A percentile compares a stretch with the other conserved stretches of the same genome.
Conservation (phyloP, 1,284 basidiomycete genomes). For the Polyporus tsugae region DNA sequence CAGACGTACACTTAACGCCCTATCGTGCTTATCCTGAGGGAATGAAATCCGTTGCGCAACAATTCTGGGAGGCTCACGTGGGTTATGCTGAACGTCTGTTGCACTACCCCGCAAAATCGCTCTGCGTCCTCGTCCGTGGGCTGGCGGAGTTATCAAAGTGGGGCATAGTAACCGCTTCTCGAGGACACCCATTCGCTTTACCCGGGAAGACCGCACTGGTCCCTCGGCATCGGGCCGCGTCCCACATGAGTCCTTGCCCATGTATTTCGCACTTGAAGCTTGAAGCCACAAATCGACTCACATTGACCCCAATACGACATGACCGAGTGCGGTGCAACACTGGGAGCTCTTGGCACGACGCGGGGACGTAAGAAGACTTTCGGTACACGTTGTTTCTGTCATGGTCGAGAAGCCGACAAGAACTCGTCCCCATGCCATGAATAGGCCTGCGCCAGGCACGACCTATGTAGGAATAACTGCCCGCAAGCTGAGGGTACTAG, state of each 20-base stretch:
- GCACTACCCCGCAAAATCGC: conserved; percentile 8
- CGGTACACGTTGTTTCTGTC: no score
- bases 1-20: background rate
- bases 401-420: no score
- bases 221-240: background rate
- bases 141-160: conserved; percentile 11
- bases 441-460: no score
- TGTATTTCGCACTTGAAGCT: background rate
- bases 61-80: no score
- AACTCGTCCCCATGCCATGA: no score
- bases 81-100: background rate
- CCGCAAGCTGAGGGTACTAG: no score
- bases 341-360: no score
- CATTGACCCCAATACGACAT: background rate
- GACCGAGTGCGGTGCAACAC: no score
- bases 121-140: background rate
- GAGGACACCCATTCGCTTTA: background rate
- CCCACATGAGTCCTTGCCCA: background rate
- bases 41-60: background rate
- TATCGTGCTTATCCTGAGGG: background rate
- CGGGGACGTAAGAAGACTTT: no score
- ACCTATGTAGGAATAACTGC: no score
- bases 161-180: background rate
- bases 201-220: background rate
- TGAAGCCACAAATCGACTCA: background rate